phyloP scores from a whole-genome alignment of 129 eudicot species.

The Lactuca sativa region DNA sequence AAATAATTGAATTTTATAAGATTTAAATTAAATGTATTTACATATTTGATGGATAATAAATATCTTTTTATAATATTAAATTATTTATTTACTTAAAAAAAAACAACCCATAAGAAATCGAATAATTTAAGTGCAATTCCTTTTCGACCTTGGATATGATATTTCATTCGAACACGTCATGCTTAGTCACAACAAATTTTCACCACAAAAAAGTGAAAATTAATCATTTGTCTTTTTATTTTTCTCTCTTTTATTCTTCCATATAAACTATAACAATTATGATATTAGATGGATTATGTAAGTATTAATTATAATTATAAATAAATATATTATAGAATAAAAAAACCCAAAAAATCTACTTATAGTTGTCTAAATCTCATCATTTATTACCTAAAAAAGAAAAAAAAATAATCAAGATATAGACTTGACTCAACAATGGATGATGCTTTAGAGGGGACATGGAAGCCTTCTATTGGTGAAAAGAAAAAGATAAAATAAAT shows the following conservation, averaged over 20 bases:
- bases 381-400: conserved; percentile 29
- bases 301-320: no score
- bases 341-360: background rate
- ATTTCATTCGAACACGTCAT: conserved; percentile 30
- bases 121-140: conserved; percentile 28
- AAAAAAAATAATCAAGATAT: conserved; percentile 15
- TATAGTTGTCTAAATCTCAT: conserved; percentile 21
- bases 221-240: conserved; percentile 18
- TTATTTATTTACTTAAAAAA: background rate
- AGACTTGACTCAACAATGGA: conserved; percentile 27
- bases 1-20: no score
- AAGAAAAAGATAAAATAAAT: conserved; percentile 32
- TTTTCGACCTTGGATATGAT: conserved; percentile 19
- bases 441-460: conserved; percentile 39
- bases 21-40: background rate
- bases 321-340: background rate
- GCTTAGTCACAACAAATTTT: conserved; percentile 15
- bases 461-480: conserved; percentile 40
- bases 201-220: conserved; percentile 26
- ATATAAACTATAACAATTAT: no score
- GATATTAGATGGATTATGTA: background rate
- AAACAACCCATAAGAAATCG: conserved; percentile 2
- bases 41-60: background rate
- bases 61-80: background rate
- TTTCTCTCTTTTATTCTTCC: background rate